phyloP scores from a whole-genome alignment of 805 yeast genomes.

The Debaryomyces hansenii region DNA sequence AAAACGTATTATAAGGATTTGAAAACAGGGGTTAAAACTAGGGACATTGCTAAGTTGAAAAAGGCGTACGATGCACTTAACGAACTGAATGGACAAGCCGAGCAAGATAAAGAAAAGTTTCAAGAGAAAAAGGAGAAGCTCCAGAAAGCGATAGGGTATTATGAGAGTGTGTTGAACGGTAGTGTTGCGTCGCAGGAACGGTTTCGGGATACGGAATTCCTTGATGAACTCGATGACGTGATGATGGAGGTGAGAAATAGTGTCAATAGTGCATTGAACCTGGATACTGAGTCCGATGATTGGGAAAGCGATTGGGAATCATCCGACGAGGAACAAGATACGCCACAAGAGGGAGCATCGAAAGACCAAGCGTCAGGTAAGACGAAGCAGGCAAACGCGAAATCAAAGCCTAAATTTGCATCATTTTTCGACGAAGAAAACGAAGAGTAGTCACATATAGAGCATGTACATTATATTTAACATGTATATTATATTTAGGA shows the following conservation, averaged over 20 bases:
- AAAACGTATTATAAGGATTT: constrained; percentile 4
- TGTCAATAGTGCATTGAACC: constrained; percentile 1
- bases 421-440: constrained; percentile 4
- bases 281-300: not conserved
- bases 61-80: constrained; percentile 1
- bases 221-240: constrained; percentile 4
- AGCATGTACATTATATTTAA: too few species aligned
- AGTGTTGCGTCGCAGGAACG: not conserved
- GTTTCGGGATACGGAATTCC: constrained; percentile 1
- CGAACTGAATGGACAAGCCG: not conserved
- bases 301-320: not conserved
- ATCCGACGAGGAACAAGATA: not conserved
- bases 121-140: constrained; percentile 4
- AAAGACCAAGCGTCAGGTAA: not conserved
- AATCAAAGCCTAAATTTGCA: constrained; percentile 3
- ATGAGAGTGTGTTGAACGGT: constrained; percentile 3
- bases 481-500: not conserved
- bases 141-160: constrained; percentile 4
- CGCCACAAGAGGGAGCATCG: not conserved
- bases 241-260: constrained; percentile 5
- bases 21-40: constrained; percentile 4
- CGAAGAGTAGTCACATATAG: not conserved
- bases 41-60: constrained; percentile 3
- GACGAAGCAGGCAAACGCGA: not conserved
- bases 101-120: not conserved